phyloP scores from a whole-genome alignment of 1,284 basidiomycete species.

The Moesziomyces aphidis region DNA sequence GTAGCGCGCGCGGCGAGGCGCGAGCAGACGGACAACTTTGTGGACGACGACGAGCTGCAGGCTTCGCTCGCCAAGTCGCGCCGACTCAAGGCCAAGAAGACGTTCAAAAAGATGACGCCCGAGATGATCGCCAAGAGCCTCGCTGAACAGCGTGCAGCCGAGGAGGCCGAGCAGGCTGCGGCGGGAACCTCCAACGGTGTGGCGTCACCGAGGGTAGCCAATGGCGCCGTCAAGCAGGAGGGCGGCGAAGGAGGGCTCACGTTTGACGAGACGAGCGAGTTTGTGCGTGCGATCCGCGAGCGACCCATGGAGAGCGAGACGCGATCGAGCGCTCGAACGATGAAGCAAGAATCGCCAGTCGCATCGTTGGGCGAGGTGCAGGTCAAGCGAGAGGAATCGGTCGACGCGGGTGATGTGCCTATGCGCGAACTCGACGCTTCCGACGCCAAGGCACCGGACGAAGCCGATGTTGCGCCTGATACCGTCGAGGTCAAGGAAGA shows the following conservation, averaged over 20 bases:
- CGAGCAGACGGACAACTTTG: slow-evolving; percentile 74
- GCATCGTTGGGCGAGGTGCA: slow-evolving; percentile 68
- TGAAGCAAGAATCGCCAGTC: slow-evolving; percentile 19
- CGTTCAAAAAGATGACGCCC: slow-evolving; percentile 78
- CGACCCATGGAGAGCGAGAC: slow-evolving; percentile 70
- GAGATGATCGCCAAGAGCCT: slow-evolving; percentile 84
- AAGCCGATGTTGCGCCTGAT: slow-evolving; percentile 40
- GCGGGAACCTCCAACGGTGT: slow-evolving; percentile 8
- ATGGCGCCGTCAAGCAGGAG: slow-evolving; percentile 6
- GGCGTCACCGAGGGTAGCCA: slow-evolving; percentile 2
- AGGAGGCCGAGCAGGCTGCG: slow-evolving; percentile 72
- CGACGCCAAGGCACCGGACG: slow-evolving; percentile 72
- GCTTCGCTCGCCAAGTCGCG: slow-evolving; percentile 88
- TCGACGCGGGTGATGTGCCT: slow-evolving; percentile 65
- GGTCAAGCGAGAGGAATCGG: slow-evolving; percentile 67
- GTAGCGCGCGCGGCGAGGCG: slow-evolving; percentile 4
- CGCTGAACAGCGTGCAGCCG: slow-evolving; percentile 75
- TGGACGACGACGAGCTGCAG: slow-evolving; percentile 98
- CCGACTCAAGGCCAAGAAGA: slow-evolving; percentile 81
- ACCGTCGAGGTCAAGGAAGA: slow-evolving; percentile 73
- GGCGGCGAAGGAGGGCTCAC: slow-evolving; percentile 72
- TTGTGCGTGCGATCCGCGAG: slow-evolving; percentile 86
- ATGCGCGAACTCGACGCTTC: slow-evolving; percentile 23
- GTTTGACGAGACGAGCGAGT: slow-evolving; percentile 97
- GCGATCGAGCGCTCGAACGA: slow-evolving; percentile 9